These are phyloP conservation scores for Penicillium roqueforti DNA, from an alignment of 495 filamentous ascomycete genomes.

Conservation along the genomic window DNA sequence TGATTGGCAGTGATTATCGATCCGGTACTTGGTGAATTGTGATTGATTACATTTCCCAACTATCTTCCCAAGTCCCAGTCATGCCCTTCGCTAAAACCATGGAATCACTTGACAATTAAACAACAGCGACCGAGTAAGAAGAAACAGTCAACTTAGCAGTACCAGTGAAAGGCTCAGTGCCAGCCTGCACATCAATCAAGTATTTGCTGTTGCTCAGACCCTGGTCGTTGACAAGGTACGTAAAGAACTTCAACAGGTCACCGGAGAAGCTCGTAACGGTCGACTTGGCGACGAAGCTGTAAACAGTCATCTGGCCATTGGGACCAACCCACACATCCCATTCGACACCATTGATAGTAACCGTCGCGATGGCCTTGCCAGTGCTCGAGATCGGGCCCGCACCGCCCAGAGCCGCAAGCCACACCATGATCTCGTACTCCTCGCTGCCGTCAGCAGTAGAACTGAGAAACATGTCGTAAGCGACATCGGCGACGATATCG, in stretches of 20 bases:
- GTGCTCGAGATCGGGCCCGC: slow-evolving; percentile 60
- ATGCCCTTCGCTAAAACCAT: not conserved
- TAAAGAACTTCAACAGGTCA: slow-evolving; percentile 54
- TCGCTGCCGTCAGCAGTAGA: slow-evolving; percentile 39
- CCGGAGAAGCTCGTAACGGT: slow-evolving; percentile 49
- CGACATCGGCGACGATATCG: slow-evolving; percentile 55
- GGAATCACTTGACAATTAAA: slow-evolving; percentile 22
- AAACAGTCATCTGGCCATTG: slow-evolving; percentile 55
- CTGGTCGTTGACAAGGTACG: slow-evolving; percentile 50
- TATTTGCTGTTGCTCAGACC: slow-evolving; percentile 50
- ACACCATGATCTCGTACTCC: slow-evolving; percentile 70
- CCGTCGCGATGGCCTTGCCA: slow-evolving; percentile 50
- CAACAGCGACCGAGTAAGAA: slow-evolving; percentile 39
- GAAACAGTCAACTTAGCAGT: slow-evolving; percentile 35
- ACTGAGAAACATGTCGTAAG: slow-evolving; percentile 62
- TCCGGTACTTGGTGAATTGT: not conserved
- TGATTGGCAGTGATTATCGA: not conserved
- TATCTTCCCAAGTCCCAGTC: not conserved
- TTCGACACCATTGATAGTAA: slow-evolving; percentile 45
- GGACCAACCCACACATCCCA: slow-evolving; percentile 56
- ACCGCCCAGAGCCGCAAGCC: slow-evolving; percentile 58
- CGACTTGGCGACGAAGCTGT: slow-evolving; percentile 55
- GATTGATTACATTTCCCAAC: not conserved
- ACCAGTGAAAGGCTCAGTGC: slow-evolving; percentile 54
- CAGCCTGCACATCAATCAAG: slow-evolving; percentile 51